phyloP scores from a whole-genome alignment of 495 filamentous ascomycete genomes.

The Letharia columbiana region DNA sequence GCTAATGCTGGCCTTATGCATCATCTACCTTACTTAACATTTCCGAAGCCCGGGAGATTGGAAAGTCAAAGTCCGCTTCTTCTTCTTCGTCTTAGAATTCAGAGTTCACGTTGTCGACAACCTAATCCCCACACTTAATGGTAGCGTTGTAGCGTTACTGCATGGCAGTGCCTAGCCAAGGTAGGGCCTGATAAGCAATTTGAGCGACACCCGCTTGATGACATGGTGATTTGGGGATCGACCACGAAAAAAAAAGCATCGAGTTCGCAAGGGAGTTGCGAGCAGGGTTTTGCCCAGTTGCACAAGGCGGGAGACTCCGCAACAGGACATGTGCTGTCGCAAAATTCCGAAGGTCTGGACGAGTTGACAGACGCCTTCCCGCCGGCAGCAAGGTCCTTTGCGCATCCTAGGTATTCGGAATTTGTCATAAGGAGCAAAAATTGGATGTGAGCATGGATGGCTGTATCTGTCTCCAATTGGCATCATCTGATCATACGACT shows the following conservation, averaged over 20 bases:
- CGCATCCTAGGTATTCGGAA: background rate
- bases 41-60: background rate
- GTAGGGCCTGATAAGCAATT: background rate
- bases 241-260: background rate
- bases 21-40: background rate
- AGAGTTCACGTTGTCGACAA: background rate
- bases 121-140: slow-evolving; percentile 14
- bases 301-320: slow-evolving; percentile 5
- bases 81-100: background rate
- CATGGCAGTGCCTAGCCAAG: background rate
- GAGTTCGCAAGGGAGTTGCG: background rate
- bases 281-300: slow-evolving; percentile 1
- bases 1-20: background rate
- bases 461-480: background rate
- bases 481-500: background rate
- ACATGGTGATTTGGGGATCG: slow-evolving; percentile 4
- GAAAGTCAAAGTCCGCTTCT: background rate
- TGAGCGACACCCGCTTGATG: slow-evolving; percentile 1
- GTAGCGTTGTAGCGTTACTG: background rate
- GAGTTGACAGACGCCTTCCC: background rate
- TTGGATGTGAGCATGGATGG: background rate
- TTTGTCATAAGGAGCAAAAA: background rate
- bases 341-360: background rate
- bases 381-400: background rate
- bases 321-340: background rate